Conservation (phyloP, 2,329 filamentous ascomycete species). For the Diaporthe sp. region DNA sequence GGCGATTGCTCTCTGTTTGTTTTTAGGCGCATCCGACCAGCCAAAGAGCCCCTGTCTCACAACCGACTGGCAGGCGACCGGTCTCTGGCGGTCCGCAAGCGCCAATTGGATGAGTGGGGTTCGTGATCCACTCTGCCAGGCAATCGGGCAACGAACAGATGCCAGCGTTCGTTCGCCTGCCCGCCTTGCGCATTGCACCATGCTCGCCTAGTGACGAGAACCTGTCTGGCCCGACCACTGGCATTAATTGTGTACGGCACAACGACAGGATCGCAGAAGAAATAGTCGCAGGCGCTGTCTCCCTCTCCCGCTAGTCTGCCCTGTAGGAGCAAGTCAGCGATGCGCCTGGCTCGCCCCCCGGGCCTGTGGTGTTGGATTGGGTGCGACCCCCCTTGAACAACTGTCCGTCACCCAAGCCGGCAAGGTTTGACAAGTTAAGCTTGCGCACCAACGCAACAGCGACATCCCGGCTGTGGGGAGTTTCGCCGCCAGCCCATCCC, state of each 20-base stretch:
- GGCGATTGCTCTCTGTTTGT: slow-evolving; percentile 17
- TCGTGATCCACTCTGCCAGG: slow-evolving; percentile 27
- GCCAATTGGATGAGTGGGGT: slow-evolving; percentile 38
- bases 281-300: slow-evolving; percentile 9
- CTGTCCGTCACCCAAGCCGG: slow-evolving; percentile 24
- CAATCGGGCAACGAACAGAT: slow-evolving; percentile 23
- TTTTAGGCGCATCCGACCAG: slow-evolving; percentile 34
- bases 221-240: slow-evolving; percentile 4
- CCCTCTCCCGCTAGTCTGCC: neutral
- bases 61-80: slow-evolving; percentile 36
- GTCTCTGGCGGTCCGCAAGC: slow-evolving; percentile 36
- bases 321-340: neutral
- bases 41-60: slow-evolving; percentile 40
- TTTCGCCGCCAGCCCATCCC: slow-evolving; percentile 31
- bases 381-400: slow-evolving; percentile 25
- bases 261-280: slow-evolving; percentile 6
- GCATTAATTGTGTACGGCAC: neutral
- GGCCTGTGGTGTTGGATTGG: neutral
- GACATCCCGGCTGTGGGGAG: slow-evolving; percentile 28
- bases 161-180: slow-evolving; percentile 30
- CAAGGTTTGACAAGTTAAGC: slow-evolving; percentile 33
- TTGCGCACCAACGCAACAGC: slow-evolving; percentile 36
- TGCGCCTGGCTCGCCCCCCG: slow-evolving; percentile 13
- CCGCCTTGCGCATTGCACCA: slow-evolving; percentile 31
- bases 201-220: slow-evolving; percentile 7